phyloP scores from a whole-genome alignment of 1,284 basidiomycete genomes.

The Trametes sp. region DNA sequence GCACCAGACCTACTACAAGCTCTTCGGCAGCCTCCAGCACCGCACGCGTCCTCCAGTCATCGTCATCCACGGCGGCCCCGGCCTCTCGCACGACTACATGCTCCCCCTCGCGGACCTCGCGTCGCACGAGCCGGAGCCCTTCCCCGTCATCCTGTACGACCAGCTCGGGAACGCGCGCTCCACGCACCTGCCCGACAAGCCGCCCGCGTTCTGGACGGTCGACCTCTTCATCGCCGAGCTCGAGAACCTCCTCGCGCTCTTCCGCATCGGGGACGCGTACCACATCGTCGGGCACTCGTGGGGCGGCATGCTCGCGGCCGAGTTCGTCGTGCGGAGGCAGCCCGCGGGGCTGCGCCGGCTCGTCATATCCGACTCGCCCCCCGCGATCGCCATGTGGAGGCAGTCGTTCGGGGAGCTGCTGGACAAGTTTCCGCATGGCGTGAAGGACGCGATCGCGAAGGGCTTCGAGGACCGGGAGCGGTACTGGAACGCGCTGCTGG shows the following conservation, averaged over 20 bases:
- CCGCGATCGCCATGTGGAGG: conserved; percentile 33
- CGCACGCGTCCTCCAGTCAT: conserved; percentile 30
- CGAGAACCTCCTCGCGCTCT: conserved; percentile 38
- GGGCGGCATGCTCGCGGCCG: conserved; percentile 41
- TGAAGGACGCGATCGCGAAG: conserved; percentile 33
- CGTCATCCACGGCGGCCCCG: conserved; percentile 37
- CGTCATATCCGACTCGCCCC: conserved; percentile 37
- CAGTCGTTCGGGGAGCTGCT: conserved; percentile 29
- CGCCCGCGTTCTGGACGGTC: conserved; percentile 40
- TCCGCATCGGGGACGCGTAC: conserved; percentile 36
- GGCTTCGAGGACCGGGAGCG: conserved; percentile 35
- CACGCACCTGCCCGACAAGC: conserved; percentile 42
- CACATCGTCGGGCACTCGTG: conserved; percentile 45
- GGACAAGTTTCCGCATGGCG: conserved; percentile 33
- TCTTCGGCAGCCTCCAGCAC: conserved; percentile 28
- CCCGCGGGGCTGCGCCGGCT: conserved; percentile 39
- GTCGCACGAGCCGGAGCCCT: conserved; percentile 15
- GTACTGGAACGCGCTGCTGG: conserved; percentile 35
- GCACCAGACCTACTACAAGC: conserved; percentile 32
- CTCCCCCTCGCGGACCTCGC: conserved; percentile 37
- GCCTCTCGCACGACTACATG: conserved; percentile 38
- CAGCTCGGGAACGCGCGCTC: conserved; percentile 43
- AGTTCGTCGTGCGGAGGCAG: conserved; percentile 34
- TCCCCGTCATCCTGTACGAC: conserved; percentile 45
- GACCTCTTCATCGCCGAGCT: conserved; percentile 45